These are phyloP conservation scores for Raddia guianensis DNA, from an alignment of 176 grass and related monocot genomes.

Conservation along the genomic window DNA sequence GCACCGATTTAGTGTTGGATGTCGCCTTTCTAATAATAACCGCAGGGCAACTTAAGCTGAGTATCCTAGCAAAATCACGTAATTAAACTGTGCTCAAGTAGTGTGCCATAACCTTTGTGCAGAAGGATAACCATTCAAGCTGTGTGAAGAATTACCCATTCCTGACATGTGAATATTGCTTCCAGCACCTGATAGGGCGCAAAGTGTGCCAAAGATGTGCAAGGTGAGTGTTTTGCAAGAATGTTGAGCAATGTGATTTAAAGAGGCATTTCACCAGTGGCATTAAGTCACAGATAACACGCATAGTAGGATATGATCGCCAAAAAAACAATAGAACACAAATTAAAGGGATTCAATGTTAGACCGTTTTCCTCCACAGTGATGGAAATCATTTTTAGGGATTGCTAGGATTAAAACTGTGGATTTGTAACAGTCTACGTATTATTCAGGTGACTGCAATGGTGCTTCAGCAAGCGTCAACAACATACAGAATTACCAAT, in stretches of 20 bases:
- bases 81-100: constrained; percentile 78
- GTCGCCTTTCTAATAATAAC: constrained; percentile 37
- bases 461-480: background rate
- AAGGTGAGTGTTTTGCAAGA: constrained; percentile 68
- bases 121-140: constrained; percentile 90
- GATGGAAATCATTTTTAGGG: constrained; percentile 14
- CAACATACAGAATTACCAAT: background rate
- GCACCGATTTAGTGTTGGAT: background rate
- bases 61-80: constrained; percentile 42
- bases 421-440: background rate
- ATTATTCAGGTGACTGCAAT: constrained; percentile 19
- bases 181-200: constrained; percentile 94
- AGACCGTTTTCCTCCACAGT: background rate
- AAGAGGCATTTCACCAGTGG: constrained; percentile 29
- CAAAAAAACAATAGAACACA: constrained; percentile 18
- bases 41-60: constrained; percentile 16
- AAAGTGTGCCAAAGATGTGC: constrained; percentile 91
- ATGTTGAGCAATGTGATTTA: constrained; percentile 56
- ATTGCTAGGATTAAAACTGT: constrained; percentile 16
- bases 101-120: constrained; percentile 98
- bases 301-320: constrained; percentile 10
- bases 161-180: constrained; percentile 96
- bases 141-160: constrained; percentile 95
- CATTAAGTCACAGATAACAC: constrained; percentile 33
- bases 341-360: constrained; percentile 9